Evolutionary conservation across 1,139 yeast genomes (phyloP).

Genomic region (Ashbya aceris): DNA sequence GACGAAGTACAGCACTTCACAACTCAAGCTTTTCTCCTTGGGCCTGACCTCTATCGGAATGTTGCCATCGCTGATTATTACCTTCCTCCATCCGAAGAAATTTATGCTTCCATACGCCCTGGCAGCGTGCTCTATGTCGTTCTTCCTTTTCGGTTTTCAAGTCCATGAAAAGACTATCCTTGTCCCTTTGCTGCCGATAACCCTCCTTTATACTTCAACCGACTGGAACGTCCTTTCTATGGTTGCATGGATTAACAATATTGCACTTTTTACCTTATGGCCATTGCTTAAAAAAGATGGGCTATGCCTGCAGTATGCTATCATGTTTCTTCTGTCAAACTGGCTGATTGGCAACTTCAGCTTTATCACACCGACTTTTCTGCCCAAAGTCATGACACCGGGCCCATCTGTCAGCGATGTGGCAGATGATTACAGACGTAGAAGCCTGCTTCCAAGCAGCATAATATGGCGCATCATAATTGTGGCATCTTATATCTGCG

Average conservation of each 20-base stretch:
- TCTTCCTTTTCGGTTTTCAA: conserved; percentile 84
- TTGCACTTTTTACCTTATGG: conserved; percentile 78
- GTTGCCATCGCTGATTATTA: conserved; percentile 52
- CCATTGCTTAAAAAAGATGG: conserved; percentile 78
- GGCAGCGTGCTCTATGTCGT: conserved; percentile 78
- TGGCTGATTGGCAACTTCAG: conserved; percentile 70
- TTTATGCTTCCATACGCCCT: conserved; percentile 60
- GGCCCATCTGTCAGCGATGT: conserved; percentile 34
- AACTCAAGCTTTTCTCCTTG: conserved; percentile 57
- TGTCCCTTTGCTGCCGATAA: conserved; percentile 78
- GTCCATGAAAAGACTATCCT: conserved; percentile 91
- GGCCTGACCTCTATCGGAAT: conserved; percentile 56
- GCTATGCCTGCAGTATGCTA: conserved; percentile 60
- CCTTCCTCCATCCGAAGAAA: conserved; percentile 45
- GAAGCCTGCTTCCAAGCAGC: conserved; percentile 42
- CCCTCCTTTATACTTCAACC: conserved; percentile 52
- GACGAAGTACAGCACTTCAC: conserved; percentile 41
- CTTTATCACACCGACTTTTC: conserved; percentile 34
- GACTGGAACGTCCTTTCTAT: conserved; percentile 56
- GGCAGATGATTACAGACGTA: conserved; percentile 30
- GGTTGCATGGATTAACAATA: conserved; percentile 79
- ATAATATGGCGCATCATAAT: conserved; percentile 51
- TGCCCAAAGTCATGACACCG: conserved; percentile 36
- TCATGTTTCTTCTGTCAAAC: conserved; percentile 55
- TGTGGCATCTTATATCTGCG: conserved; percentile 47